Evolutionary conservation across 768 basidiomycete species (phyloP).

Genomic region (Tricholoma bakamatsutake): DNA sequence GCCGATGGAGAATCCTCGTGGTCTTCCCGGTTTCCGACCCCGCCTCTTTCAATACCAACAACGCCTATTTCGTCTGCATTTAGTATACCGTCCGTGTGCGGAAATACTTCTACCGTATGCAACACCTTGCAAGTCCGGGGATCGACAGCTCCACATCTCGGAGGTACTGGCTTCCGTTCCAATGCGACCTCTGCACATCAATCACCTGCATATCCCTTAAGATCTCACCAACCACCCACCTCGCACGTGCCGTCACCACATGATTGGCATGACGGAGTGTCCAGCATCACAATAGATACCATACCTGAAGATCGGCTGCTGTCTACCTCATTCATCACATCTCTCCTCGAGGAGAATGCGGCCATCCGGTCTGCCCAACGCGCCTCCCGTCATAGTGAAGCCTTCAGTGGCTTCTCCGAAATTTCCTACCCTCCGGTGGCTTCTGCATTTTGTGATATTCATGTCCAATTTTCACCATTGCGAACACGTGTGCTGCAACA

Average conservation of each 20-base stretch:
- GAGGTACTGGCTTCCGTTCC: neutral
- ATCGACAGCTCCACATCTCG: neutral
- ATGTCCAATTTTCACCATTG: conserved; percentile 5
- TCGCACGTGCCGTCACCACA: conserved; percentile 31
- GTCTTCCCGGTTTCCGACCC: conserved; percentile 48
- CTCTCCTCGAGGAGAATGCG: conserved; percentile 42
- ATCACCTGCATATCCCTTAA: neutral
- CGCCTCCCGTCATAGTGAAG: conserved; percentile 31
- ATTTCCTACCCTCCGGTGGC: conserved; percentile 47
- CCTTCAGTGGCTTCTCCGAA: conserved; percentile 47
- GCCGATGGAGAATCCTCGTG: conserved; percentile 41
- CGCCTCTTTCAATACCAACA: conserved; percentile 41
- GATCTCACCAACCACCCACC: conserved; percentile 9
- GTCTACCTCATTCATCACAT: conserved; percentile 58
- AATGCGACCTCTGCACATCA: neutral
- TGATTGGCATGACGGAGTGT: conserved; percentile 60
- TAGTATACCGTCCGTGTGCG: conserved; percentile 18
- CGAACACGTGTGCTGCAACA: conserved; percentile 7
- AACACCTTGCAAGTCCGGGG: conserved; percentile 8
- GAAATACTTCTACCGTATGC: conserved; percentile 19
- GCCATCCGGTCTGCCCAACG: conserved; percentile 23
- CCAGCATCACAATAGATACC: conserved; percentile 50
- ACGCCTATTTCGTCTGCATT: conserved; percentile 33
- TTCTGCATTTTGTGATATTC: conserved; percentile 13
- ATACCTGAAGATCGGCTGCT: conserved; percentile 47